phyloP scores from a whole-genome alignment of 169 alveolate species.

The Plasmodium yoelii region DNA sequence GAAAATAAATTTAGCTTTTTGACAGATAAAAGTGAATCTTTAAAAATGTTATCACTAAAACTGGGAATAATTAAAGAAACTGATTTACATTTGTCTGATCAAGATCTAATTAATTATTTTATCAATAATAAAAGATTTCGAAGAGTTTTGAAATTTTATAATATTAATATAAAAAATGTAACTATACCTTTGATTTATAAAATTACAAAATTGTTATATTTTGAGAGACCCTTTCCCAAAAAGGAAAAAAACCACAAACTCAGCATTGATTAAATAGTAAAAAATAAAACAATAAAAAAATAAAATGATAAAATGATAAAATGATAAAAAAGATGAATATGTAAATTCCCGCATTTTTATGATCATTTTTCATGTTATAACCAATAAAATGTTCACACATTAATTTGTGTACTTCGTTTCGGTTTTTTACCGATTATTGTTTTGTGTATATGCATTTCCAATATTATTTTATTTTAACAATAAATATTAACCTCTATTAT shows the following conservation, averaged over 20 bases:
- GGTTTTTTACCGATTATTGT: no score
- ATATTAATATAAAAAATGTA: conserved; percentile 39
- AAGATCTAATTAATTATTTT: conserved; percentile 38
- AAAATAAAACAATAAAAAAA: neutral
- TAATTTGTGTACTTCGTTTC: no score
- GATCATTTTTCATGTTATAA: no score
- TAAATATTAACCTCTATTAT: no score
- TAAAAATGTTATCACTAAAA: conserved; percentile 39
- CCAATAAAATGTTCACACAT: no score
- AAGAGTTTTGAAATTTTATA: conserved; percentile 58
- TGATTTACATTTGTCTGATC: conserved; percentile 38
- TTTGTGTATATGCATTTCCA: no score
- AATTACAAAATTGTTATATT: conserved; percentile 67
- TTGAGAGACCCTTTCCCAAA: conserved; percentile 70
- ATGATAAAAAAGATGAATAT: neutral
- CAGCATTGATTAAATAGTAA: conserved; percentile 9
- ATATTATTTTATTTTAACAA: no score
- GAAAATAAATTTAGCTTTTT: conserved; percentile 3
- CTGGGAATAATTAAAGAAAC: conserved; percentile 35
- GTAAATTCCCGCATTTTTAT: neutral
- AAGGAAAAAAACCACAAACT: conserved; percentile 45
- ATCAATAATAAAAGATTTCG: conserved; percentile 33
- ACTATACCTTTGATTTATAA: conserved; percentile 62
- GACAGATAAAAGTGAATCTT: conserved; percentile 10
- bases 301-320: neutral